Evolutionary conservation across 2,329 filamentous ascomycete species (phyloP).

Genomic region (Alternaria consortialis): DNA sequence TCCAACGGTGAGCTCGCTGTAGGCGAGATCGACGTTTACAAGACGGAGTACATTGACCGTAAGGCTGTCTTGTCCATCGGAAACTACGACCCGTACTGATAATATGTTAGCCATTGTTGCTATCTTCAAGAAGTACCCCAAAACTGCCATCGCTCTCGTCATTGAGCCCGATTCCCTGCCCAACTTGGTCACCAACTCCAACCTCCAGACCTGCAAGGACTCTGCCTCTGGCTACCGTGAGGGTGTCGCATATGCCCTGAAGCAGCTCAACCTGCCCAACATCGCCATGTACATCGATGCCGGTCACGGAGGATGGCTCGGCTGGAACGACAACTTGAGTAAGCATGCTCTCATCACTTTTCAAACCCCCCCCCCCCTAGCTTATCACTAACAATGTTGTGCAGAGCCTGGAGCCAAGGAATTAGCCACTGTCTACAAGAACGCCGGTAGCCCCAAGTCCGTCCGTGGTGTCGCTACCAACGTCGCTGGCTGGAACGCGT

Average conservation of each 20-base stretch:
- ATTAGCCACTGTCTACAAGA: conserved; percentile 60
- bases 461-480: conserved; percentile 66
- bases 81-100: conserved; percentile 2
- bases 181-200: conserved; percentile 70
- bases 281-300: conserved; percentile 72
- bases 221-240: conserved; percentile 66
- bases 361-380: neutral
- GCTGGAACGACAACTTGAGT: conserved; percentile 69
- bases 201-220: conserved; percentile 64
- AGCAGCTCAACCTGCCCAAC: conserved; percentile 68
- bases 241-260: conserved; percentile 66
- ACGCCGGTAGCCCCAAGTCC: conserved; percentile 57
- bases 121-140: conserved; percentile 65
- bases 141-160: conserved; percentile 49
- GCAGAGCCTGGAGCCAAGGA: conserved; percentile 60
- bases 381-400: neutral
- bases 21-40: conserved; percentile 61
- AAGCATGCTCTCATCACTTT: conserved; percentile 17
- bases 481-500: conserved; percentile 68
- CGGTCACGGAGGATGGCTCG: conserved; percentile 72
- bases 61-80: conserved; percentile 12
- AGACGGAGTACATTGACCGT: conserved; percentile 63
- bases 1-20: conserved; percentile 72
- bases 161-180: conserved; percentile 71
- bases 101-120: conserved; percentile 56